Evolutionary conservation across 148 eudicot genomes (phyloP), one percentile per base, ranked within the genome.

Genomic region (Heliosperma pusillum): DNA sequence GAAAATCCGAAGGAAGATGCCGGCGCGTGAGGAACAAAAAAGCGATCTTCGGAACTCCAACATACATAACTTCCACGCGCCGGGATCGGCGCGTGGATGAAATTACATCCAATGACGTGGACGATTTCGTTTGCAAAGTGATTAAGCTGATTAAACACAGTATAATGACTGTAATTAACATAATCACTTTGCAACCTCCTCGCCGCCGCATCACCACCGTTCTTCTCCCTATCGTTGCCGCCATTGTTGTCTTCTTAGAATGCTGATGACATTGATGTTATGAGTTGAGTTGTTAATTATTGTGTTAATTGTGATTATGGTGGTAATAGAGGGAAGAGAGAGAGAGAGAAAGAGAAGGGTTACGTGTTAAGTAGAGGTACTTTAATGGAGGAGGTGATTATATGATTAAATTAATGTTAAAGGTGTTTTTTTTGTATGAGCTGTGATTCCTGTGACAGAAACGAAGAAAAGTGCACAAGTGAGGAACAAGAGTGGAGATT

Each of bases 1-100:
- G 83, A 69, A 95, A 92, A 78, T 95, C 98, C 44, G 92, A 92
- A 33, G 98, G 97, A n/a, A 95, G 85, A 53, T 87, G 67, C 1
- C 81, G 86, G 26, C 96, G 88, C 7, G 84, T 82, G 40, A 95
- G 92, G 75, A 87, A 95, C 63, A 95, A 30, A 47, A 95, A 95
- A 15, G 98, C 98, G 45, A 95, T 76, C 81, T 85, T 92, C 21
- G 96, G 89, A 57, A 79, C 59, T 0, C 96, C 93, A 10, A 45
- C 55, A 71, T 86, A 89, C 1, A 24, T 64, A 27, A 19, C 10
- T 33, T 30, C 22, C 10, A 36, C 80, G 77, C 76, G 72, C 72
- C 87, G 87, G 21, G 85, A 61, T 60, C 79, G 57, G 21, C 79
- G 84, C 69, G 80, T 36, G 36, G 62, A 20, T n/a, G 72, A 50